Base-by-base conservation (phyloP, 352 stramenopile species). In the Phytophthora litchii region DNA sequence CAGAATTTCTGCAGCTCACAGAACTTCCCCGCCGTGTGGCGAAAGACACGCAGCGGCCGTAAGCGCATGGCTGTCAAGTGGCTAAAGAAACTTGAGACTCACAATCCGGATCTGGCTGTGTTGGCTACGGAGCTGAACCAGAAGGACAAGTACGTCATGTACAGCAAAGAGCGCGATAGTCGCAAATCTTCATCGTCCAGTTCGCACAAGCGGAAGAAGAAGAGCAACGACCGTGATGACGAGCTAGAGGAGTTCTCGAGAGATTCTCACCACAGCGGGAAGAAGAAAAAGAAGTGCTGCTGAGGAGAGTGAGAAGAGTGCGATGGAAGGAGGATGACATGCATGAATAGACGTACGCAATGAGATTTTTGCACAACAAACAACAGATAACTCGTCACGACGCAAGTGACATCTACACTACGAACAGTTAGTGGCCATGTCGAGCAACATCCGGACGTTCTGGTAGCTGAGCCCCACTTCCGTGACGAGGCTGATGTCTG, bases 51-150 rank as follows among this genome's bases (percentile, higher is more conserved):
- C 19, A 84, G 68, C 1, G 94, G 95, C 10, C 80, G 96, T 54
- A 98, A 97, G 63, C 91, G 91, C 42, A 99, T 99, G 95, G 91
- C 96, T 1, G 91, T 90, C 44, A 98, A 97, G 64, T 98, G 94
- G 93, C 76, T 98, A 17, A 51, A 70, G 19, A 82, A 87, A 55
- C 74, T 99, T 1, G 68, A 90, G 37, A 69, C 83, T 5, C 31
- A 84, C 14, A 88, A 96, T 58, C 88, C 91, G 12, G 77, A 98
- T 37, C 70, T 98, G 17, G 93, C 80, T 2, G 53, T 70, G 8
- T 55, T 88, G 31, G 95, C 94, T 0, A 72, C 78, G 1, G 74
- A 87, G 38, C 70, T 98, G 19, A 98, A 98, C 64, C 54, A 74
- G 34, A 67, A 79, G 7, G 94, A 98, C 80, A 59, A 84, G 17